Evolutionary conservation across 306 rosid species (phyloP).

Genomic region (Quillaja saponaria): DNA sequence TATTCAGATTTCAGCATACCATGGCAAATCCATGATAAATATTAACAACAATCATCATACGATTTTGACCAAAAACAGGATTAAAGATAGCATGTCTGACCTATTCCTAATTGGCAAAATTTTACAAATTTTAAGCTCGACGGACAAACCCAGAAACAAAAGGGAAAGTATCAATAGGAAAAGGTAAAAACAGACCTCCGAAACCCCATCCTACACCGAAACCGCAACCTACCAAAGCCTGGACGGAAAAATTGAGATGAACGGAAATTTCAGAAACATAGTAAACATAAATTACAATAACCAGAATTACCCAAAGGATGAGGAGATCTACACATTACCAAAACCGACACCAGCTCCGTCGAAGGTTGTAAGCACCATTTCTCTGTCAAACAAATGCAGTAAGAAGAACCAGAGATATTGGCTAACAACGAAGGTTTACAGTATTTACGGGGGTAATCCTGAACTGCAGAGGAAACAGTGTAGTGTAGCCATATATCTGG

Average conservation of each 20-base stretch:
- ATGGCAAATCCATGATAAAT: too few relatives aligned
- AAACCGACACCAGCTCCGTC: constrained; percentile 84
- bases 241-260: constrained; percentile 12
- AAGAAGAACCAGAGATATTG: too few relatives aligned
- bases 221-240: constrained; percentile 98
- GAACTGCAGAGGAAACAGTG: too few relatives aligned
- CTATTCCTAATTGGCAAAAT: not conserved
- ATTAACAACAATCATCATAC: too few relatives aligned
- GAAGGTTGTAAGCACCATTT: constrained; percentile 83
- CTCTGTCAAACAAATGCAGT: not conserved
- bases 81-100: not conserved
- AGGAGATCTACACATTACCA: constrained; percentile 44
- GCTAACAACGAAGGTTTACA: too few relatives aligned
- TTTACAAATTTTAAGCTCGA: not conserved
- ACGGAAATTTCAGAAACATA: constrained; percentile 3
- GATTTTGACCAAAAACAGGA: too few relatives aligned
- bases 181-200: constrained; percentile 61
- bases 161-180: constrained; percentile 1
- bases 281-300: not conserved
- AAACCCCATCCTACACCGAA: constrained; percentile 98
- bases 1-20: too few relatives aligned
- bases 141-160: constrained; percentile 6
- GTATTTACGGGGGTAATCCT: too few relatives aligned
- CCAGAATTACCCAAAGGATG: not conserved
- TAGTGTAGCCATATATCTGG: too few relatives aligned